phyloP scores from a whole-genome alignment of 1,284 basidiomycete genomes.

The Flammula alnicola region DNA sequence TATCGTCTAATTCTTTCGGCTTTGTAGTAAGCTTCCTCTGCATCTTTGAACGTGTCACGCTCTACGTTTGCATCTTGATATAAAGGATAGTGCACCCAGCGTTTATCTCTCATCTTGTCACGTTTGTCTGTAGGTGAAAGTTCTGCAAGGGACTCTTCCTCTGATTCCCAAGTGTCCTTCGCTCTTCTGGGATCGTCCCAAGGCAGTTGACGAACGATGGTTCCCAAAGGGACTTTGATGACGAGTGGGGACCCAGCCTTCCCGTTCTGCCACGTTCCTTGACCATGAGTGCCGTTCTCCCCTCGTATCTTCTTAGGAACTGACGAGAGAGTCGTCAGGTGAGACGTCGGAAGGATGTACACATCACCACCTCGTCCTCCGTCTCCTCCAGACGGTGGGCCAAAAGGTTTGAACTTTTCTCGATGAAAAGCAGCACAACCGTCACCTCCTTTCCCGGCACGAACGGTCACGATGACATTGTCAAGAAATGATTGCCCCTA shows the following conservation, averaged over 20 bases:
- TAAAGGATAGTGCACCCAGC: constrained; percentile 83
- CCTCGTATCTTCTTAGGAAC: constrained; percentile 74
- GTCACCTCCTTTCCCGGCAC: constrained; percentile 81
- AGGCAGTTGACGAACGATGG: constrained; percentile 79
- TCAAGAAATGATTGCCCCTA: constrained; percentile 85
- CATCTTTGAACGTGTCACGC: constrained; percentile 75
- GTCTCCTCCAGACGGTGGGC: constrained; percentile 89
- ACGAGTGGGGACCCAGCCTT: constrained; percentile 72
- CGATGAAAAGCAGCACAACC: constrained; percentile 86
- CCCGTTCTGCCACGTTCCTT: constrained; percentile 87
- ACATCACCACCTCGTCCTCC: constrained; percentile 89
- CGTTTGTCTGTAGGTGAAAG: constrained; percentile 52
- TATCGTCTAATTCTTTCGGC: constrained; percentile 67
- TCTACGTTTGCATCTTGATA: constrained; percentile 65
- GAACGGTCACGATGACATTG: constrained; percentile 75
- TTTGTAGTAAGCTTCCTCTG: constrained; percentile 65
- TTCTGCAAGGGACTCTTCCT: constrained; percentile 63
- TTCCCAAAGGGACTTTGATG: constrained; percentile 86
- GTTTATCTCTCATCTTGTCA: constrained; percentile 63
- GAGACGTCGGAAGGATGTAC: constrained; percentile 77
- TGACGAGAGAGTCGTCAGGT: constrained; percentile 78
- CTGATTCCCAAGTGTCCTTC: constrained; percentile 69
- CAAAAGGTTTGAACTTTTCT: constrained; percentile 77
- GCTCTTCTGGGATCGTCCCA: constrained; percentile 64
- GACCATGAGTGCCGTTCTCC: constrained; percentile 70